Evolutionary conservation across 148 eudicot species (phyloP), one percentile per base, ranked within the genome.

Genomic region (Simmondsia chinensis): DNA sequence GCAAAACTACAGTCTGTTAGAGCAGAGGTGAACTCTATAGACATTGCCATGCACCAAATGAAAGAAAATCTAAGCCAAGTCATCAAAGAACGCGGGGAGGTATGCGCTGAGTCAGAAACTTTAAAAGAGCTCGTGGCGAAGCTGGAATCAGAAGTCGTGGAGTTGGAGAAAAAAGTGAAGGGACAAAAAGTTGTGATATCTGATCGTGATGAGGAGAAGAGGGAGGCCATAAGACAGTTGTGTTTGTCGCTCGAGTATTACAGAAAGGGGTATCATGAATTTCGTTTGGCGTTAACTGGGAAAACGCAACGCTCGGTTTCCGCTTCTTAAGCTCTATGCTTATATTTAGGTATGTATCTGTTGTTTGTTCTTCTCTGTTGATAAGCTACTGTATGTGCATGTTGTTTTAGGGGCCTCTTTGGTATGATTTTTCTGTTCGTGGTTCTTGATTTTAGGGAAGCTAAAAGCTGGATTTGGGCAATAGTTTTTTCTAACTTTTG

Each of bases 161-260:
- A 82, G 47, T 65, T 79, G n/a, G 83, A 82, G 65, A 64, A 65
- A 41, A 81, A 86, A 52, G 57, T 75, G 52, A 72, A 63, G 25
- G 59, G 34, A 57, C 83, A 79, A 59, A 46, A 54, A 41, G 57
- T 3, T 3, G 39, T 57, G 30, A 55, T 76, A 22, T 63, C 43
- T 21, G 95, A 86, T 7, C 65, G 72, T 29, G 78, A 72, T 20
- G 87, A 86, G 43, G 81, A 76, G 56, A 91, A 91, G 59, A 70
- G 81, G 53, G 96, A 86, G 63, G 99, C 94, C 17, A 91, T 91
- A 62, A 33, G 83, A 47, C 99, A 91, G 68, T 77, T 91, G 30
- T 91, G 95, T 48, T 76, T 79, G 56, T 70, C 95, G 5, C 43
- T 91, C 25, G 95, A 91, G 58, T 65, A 82, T 52, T 91, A 82